Conservation (phyloP, 2,329 filamentous ascomycete genomes). For the Calonectria honghensis region DNA sequence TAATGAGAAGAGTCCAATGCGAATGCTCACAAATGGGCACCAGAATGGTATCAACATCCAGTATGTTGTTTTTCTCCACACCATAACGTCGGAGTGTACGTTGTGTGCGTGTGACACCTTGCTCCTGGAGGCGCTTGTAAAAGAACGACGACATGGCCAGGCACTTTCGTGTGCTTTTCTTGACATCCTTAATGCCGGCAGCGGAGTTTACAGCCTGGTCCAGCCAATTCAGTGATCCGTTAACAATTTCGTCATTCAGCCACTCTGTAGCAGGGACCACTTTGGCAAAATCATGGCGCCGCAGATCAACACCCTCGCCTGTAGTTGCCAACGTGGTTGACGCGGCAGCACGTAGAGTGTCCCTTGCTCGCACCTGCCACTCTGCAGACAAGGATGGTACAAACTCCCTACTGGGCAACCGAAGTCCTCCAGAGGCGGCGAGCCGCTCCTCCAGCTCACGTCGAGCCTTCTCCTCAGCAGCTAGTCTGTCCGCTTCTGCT, state of each 20-base stretch:
- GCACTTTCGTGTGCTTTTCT: slow-evolving; percentile 72
- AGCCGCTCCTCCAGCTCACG: slow-evolving; percentile 55
- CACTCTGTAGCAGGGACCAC: slow-evolving; percentile 75
- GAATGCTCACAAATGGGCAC: slow-evolving; percentile 79
- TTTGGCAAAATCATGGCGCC: slow-evolving; percentile 76
- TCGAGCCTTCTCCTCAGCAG: slow-evolving; percentile 51
- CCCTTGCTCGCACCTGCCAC: slow-evolving; percentile 54
- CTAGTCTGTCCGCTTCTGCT: slow-evolving; percentile 52
- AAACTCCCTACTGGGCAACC: slow-evolving; percentile 54
- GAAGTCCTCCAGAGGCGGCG: slow-evolving; percentile 57
- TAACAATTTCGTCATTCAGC: slow-evolving; percentile 87
- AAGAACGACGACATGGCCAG: slow-evolving; percentile 80
- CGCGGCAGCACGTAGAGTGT: slow-evolving; percentile 60
- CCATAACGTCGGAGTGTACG: slow-evolving; percentile 75
- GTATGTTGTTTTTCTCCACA: slow-evolving; percentile 75
- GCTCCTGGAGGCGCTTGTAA: slow-evolving; percentile 72
- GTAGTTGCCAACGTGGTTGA: slow-evolving; percentile 65
- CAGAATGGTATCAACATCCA: slow-evolving; percentile 80
- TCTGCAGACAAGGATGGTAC: slow-evolving; percentile 54
- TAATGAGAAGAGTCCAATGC: slow-evolving; percentile 84
- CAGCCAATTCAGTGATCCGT: slow-evolving; percentile 78
- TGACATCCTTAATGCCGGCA: slow-evolving; percentile 70
- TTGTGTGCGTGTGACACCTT: slow-evolving; percentile 68
- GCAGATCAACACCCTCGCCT: slow-evolving; percentile 70
- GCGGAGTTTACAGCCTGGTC: slow-evolving; percentile 75